A percentile compares a stretch with the other conserved stretches of the same genome.
Evolutionary conservation across 805 yeast genomes (phyloP).

Genomic region (Spathaspora passalidarum): DNA sequence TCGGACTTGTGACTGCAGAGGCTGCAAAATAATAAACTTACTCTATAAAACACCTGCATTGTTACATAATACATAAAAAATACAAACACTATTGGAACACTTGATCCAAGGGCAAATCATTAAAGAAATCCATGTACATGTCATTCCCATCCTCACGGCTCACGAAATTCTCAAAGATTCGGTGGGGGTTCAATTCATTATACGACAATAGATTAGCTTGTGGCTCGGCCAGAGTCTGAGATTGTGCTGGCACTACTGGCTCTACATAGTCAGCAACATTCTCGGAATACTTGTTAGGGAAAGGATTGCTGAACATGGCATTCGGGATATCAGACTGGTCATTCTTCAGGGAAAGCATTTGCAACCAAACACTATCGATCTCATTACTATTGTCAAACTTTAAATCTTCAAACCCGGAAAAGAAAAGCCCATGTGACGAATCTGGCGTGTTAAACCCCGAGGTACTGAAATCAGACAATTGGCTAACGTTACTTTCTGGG

Average conservation of each 20-base stretch:
- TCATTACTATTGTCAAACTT: constrained; percentile 18
- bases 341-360: constrained; percentile 21
- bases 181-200: constrained; percentile 1
- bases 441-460: neutral
- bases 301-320: neutral
- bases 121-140: constrained; percentile 9
- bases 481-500: neutral
- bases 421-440: constrained; percentile 1
- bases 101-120: constrained; percentile 13
- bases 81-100: constrained; percentile 6
- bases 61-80: constrained; percentile 1
- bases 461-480: neutral
- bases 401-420: constrained; percentile 13
- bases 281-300: neutral
- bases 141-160: neutral
- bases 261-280: too few species aligned
- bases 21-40: too few species aligned
- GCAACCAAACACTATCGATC: constrained; percentile 29
- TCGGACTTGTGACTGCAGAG: too few species aligned
- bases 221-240: neutral
- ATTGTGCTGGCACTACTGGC: neutral
- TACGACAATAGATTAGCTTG: neutral
- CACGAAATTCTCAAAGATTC: neutral
- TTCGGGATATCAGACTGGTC: neutral
- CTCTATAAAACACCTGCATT: neutral